Evolutionary conservation across 2,329 filamentous ascomycete genomes (phyloP), one percentile per base, ranked within the genome.

Genomic region (Polytolypa hystricis): DNA sequence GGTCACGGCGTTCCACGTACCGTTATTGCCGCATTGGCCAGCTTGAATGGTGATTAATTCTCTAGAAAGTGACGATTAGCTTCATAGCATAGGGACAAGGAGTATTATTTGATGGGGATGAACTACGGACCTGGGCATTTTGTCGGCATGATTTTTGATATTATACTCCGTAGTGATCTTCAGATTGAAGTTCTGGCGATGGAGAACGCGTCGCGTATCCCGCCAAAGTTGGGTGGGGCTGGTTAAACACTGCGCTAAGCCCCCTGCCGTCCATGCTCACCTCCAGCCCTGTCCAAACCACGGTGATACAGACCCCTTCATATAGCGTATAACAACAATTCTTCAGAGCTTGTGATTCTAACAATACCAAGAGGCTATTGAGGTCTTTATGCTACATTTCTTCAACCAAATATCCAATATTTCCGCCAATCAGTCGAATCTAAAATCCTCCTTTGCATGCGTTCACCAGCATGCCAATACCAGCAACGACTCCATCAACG

Each of bases 31-130:
- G 73, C 91, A 96, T 66, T 96, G 91, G 74, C 91, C 91, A 47
- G 93, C 89, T 67, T 98, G 91, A 53, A 98, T 82, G 44, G 93
- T 98, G 64, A 98, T 98, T 55, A 98, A 98, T 75, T 98, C 91
- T 65, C 91, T 95, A 51, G 1, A 38, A 14, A 37, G 10, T 12
- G 11, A 38, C 37, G 14, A 38, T 21, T 11, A 38, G 48, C 16
- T 41, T 32, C 3, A 33, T 8, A 18, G 27, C 18, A 7, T 3
- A 2, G 9, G 21, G 12, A 16, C 14, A 15, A 12, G 14, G 20
- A 16, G 11, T 12, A 17, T 5, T 15, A 18, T 7, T 23, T 5
- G 6, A 31, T 9, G 12, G 10, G 12, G 32, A 35, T 12, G 20
- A 14, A 28, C 18, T 28, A 48, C 50, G 19, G 49, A 60, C 58